phyloP scores from a whole-genome alignment of 2,329 filamentous ascomycete genomes.

The Colletotrichum musae region DNA sequence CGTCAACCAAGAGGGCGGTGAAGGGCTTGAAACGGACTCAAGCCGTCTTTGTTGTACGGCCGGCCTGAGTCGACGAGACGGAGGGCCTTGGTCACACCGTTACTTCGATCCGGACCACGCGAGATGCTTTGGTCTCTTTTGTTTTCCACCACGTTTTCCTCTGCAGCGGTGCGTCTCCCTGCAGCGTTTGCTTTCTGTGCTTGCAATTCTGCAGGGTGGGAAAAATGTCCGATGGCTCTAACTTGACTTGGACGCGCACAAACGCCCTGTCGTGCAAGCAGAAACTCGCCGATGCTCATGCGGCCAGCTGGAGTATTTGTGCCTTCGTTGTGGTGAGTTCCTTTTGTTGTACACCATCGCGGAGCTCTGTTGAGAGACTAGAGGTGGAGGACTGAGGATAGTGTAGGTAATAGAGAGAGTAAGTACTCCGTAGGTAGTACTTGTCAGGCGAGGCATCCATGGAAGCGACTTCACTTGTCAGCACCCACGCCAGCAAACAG shows the following conservation, averaged over 20 bases:
- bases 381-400: too few relatives aligned
- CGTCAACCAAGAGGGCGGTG: constrained; percentile 5
- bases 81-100: not conserved
- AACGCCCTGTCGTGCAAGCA: not conserved
- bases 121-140: not conserved
- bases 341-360: too few relatives aligned
- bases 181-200: constrained; percentile 8
- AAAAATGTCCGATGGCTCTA: not conserved
- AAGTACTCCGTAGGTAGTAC: too few relatives aligned
- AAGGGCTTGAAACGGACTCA: constrained; percentile 26
- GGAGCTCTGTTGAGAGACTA: too few relatives aligned
- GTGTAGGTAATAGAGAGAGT: too few relatives aligned
- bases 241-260: not conserved
- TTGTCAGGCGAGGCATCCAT: too few relatives aligned
- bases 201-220: not conserved
- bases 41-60: constrained; percentile 26
- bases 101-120: constrained; percentile 9
- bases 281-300: not conserved
- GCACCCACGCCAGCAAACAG: constrained; percentile 14
- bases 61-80: constrained; percentile 1
- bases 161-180: constrained; percentile 2
- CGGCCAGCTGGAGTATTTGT: too few relatives aligned
- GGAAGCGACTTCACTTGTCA: not conserved
- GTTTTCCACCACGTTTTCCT: constrained; percentile 1
- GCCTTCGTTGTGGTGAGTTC: too few relatives aligned